Evolutionary conservation across 2,329 filamentous ascomycete genomes (phyloP), one percentile per base, ranked within the genome.

Genomic region (Plenodomus biglobosus): DNA sequence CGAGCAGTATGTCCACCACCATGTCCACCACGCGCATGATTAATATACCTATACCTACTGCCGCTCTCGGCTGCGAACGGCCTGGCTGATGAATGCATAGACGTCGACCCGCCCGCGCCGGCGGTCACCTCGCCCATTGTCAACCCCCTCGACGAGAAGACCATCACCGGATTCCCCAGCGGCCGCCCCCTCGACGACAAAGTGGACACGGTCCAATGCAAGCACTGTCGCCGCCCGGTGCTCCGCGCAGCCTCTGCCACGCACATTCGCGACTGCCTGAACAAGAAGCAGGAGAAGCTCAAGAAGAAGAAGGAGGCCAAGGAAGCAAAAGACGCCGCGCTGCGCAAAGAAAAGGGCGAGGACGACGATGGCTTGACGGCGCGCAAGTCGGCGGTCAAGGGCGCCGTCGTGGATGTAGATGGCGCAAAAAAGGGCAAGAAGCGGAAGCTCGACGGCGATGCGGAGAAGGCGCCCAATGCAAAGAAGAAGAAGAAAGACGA

Each of bases 401-500:
- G 67, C 13, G 61, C 69, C 18, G 62, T 59, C 15, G 61, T 66
- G 15, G 70, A 74, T 27, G 71, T 61, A 20, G 69, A 69, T 4
- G 68, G 65, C 10, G 71, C 70, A 6, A 75, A 71, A 60, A 74
- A 74, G 54, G 71, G 72, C 37, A 76, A 76, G 65, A 77, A 78
- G 69, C 66, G 76, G 46, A 78, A 78, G 61, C 68, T 76, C 2
- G 73, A 76, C 27, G 75, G 68, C 19, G 79, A 92, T 59, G 81
- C 83, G n/a, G 87, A 90, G 44, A 94, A 94, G 75, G 87, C 83
- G 15, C 87, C 88, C 0, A 94, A 92, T 47, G 65, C 69, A 73
- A 83, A 85, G 57, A 95, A 95, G 78, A 96, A 95, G 78, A 95
- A 95, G 78, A 95, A 95, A 75, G 90, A 96, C 54, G 90, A 95